Conservation (phyloP, 306 rosid genomes). For the Begonia peltatifolia region DNA sequence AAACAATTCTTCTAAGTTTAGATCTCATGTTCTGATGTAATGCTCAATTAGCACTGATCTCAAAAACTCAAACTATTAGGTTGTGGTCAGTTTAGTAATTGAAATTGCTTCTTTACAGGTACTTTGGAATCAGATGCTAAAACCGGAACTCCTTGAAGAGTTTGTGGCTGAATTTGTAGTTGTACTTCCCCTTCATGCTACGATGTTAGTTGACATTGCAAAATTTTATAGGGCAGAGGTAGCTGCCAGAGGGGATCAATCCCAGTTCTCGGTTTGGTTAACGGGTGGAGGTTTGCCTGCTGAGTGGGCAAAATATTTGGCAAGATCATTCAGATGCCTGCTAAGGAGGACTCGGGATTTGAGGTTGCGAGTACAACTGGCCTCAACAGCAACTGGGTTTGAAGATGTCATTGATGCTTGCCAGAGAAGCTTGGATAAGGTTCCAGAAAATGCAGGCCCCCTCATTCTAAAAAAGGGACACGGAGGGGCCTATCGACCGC, state of each 20-base stretch:
- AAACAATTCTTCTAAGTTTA: too few relatives aligned
- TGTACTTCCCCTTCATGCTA: constrained; percentile 79
- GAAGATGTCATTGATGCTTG: constrained; percentile 48
- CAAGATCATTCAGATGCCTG: constrained; percentile 82
- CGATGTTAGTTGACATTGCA: constrained; percentile 77
- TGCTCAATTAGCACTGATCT: too few relatives aligned
- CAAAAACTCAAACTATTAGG: too few relatives aligned
- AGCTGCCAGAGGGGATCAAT: constrained; percentile 94
- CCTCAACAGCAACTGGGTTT: constrained; percentile 74
- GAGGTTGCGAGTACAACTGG: constrained; percentile 62
- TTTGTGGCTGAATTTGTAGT: constrained; percentile 88
- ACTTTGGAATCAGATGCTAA: constrained; percentile 95
- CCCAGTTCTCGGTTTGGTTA: constrained; percentile 96
- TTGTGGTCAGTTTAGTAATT: too few relatives aligned
- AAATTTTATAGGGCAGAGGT: constrained; percentile 77
- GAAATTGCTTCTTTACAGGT: constrained; percentile 1
- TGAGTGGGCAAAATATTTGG: constrained; percentile 90
- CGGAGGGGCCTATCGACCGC: constrained; percentile 91
- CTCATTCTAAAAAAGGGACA: constrained; percentile 85
- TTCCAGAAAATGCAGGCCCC: constrained; percentile 76
- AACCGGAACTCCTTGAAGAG: constrained; percentile 87
- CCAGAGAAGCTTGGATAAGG: constrained; percentile 50
- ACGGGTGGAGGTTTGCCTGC: constrained; percentile 97
- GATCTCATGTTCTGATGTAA: too few relatives aligned
- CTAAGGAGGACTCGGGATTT: constrained; percentile 79